Base-by-base conservation (phyloP, 768 basidiomycete species). In the Glaciozyma martinii region DNA sequence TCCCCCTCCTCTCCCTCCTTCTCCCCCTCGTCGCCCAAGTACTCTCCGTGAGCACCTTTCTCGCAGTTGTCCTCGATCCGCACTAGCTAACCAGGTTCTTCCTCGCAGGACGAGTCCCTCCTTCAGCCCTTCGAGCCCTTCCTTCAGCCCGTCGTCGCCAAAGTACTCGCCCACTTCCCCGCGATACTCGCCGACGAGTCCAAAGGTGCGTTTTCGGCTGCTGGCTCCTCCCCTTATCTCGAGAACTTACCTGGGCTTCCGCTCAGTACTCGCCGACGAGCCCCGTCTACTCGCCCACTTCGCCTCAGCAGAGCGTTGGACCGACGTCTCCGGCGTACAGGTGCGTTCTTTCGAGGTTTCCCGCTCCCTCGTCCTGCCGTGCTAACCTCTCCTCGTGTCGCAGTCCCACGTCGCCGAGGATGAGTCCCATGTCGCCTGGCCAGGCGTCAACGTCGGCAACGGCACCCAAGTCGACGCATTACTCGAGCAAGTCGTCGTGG, bases 271-370 rank as follows among this genome's bases (percentile, higher is more conserved):
- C 57, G 55, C 70, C 63, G 57, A 59, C 66, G 3, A 66, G 61
- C 49, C 60, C 68, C 43, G 52, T 60, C 73, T 95, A 92, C 77
- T 92, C 90, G 16, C 93, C 93, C 4, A 90, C 93, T 0, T 93
- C 90, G 5, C 93, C 93, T n/a, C 84, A 86, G 12, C 78, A 74
- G 65, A 61, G 79, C 13, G 37, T 40, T 13, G 37, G 37, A 40
- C 37, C 37, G 37, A 40, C 37, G 37, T 40, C 37, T 40, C 37
- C 37, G 37, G 37, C 37, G 37, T 40, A 40, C 37, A 40, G 37
- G 37, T 40, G 37, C 37, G 37, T 40, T 13, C 12, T 40, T 13
- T 13, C 12, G 2, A 40, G 37, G 37, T 40, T n/a, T 40, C 37
- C 15, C 10, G 10, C 37, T 7, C 37, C 37, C 15, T 13, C 10